Evolutionary conservation across 2,329 filamentous ascomycete genomes (phyloP), one percentile per base, ranked within the genome.

Genomic region (Hansfordia pulvinata): DNA sequence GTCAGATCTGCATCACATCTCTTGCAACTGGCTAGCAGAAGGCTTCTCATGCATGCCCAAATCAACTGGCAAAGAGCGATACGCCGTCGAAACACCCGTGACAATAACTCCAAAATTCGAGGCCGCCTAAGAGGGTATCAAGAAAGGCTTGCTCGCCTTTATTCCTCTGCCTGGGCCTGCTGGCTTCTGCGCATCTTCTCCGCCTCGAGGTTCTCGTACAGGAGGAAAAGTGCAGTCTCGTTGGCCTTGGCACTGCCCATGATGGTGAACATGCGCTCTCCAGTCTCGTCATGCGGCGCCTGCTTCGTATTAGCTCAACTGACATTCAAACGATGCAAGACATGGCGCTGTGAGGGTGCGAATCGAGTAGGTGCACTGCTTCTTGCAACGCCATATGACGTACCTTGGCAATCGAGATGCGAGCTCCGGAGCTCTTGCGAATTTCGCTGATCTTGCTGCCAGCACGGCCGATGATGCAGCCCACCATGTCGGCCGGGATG

Each of bases 201-300:
- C 10, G 86, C 88, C 62, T 98, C 90, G 27, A 98, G 73, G 57
- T 98, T 98, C 67, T 98, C 90, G 53, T 98, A 98, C 36, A 98
- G 66, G 28, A 98, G 75, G 56, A 93, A 94, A 16, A 98, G 67
- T 4, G 90, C 90, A 42, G 85, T 88, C 59, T 98, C 90, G 46
- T 98, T 98, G 37, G 85, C 84, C 58, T 78, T 79, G 33, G 83
- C 77, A 34, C 82, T 92, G 40, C 90, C 90, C 70, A 93, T 94
- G 52, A 98, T 98, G 47, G 90, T 98, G 62, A 98, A 98, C 90
- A 98, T 98, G 46, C 90, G 78, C 68, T 98, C 90, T 39, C 90
- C 90, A 33, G 84, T 92, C 41, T 96, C 90, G 43, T 98, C 90
- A 47, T 98, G 90, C 30, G 90, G 84, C 24, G 86, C 78, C 69